Base-by-base conservation (phyloP, 768 basidiomycete genomes). In the Trametopsis cervina region DNA sequence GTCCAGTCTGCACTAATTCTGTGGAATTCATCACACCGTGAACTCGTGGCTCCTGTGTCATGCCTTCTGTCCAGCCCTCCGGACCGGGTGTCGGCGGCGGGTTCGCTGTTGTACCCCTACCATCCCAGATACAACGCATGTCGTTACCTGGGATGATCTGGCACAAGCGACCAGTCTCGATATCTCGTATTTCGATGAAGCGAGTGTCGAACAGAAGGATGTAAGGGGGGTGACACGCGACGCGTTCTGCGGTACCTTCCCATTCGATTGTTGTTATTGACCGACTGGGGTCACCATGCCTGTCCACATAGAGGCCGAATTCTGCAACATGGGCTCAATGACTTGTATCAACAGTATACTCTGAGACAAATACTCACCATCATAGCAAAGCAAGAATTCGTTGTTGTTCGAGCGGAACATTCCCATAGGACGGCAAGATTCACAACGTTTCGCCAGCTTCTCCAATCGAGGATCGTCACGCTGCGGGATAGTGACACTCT, bases 291-390 rank as follows among this genome's bases (percentile, higher is more conserved):
- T 85, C 81, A n/a, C 94, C 94, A 50, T 92, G 89, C 29, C 89
- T 83, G 64, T 94, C 83, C 23, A 96, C 92, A 57, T 89, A 95
- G 33, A 96, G 74, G 10, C 92, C 93, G 52, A 96, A 94, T 64
- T 92, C 89, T 89, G 54, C 5, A 20, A 49, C 36, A 50, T 47
- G 12, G 50, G 42, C 48, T 43, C 6, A 40, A 23, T 4, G 10
- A 40, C 41, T 38, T 22, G 3, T 24, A 40, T 11, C 20, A 12
- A 9, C 39, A 20, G 26, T 38, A 23, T 17, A 13, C 3, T 15
- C 26, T 38, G 11, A n/a, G n/a, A n/a, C 9, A n/a, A n/a, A 12
- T 21, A 25, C 45, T 6, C 57, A 90, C 91, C 87, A 62, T 89
- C 81, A 56, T 94, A 95, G 62, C 87, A 90, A 13, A 96, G 75